A percentile compares a stretch with the other conserved stretches of the same genome.
These are phyloP conservation scores for Entomortierella lignicola DNA, from an alignment of 192 early-diverging fungal genomes.

Conservation along the genomic window DNA sequence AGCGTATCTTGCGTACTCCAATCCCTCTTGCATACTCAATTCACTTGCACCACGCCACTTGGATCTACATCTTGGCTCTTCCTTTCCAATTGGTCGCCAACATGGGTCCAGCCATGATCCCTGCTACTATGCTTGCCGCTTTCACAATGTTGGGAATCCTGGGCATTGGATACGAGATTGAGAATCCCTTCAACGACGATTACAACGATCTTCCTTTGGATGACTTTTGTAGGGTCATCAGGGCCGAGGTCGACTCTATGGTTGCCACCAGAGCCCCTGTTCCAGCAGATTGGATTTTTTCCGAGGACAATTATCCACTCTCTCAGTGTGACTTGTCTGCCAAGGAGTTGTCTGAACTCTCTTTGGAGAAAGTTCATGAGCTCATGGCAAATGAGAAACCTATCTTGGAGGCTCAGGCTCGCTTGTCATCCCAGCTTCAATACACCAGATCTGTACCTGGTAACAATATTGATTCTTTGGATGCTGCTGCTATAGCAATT, in stretches of 20 bases:
- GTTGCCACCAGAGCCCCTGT: slow-evolving; percentile 23
- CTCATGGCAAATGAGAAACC: slow-evolving; percentile 21
- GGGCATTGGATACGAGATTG: slow-evolving; percentile 89
- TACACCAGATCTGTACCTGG: not conserved
- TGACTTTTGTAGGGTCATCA: slow-evolving; percentile 61
- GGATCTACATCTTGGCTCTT: slow-evolving; percentile 78
- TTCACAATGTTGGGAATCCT: slow-evolving; percentile 89
- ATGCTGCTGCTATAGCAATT: not conserved
- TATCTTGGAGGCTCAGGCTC: not conserved
- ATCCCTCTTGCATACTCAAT: slow-evolving; percentile 90
- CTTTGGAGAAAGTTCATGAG: slow-evolving; percentile 48
- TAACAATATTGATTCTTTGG: not conserved
- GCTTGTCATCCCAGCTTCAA: not conserved
- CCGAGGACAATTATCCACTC: slow-evolving; percentile 51
- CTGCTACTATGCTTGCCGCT: slow-evolving; percentile 72
- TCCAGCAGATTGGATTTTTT: slow-evolving; percentile 54
- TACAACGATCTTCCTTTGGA: slow-evolving; percentile 77
- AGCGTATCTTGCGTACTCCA: slow-evolving; percentile 87
- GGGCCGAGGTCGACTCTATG: slow-evolving; percentile 43
- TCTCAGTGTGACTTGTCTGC: slow-evolving; percentile 33
- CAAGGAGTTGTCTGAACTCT: slow-evolving; percentile 18
- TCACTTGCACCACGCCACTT: slow-evolving; percentile 86
- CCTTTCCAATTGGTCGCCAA: slow-evolving; percentile 82
- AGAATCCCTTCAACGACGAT: slow-evolving; percentile 92
- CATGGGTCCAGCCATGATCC: slow-evolving; percentile 69